Conservation (phyloP, 192 early-diverging fungal genomes). For the Linnemannia zychae region DNA sequence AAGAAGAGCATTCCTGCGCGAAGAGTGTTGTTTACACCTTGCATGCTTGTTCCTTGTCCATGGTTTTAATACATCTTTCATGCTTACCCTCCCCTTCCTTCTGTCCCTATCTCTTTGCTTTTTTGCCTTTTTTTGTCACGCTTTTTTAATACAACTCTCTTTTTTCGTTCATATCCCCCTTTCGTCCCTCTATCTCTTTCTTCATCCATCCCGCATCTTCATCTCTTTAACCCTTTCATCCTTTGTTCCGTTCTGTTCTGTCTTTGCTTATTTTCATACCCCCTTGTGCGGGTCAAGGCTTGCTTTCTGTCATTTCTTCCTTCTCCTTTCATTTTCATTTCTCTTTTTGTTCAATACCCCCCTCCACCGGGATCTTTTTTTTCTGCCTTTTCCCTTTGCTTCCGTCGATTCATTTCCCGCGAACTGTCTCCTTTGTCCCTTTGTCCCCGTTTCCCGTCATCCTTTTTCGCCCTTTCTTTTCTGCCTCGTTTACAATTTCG, state of each 20-base stretch:
- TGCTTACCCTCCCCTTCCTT: background rate
- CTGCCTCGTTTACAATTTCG: no score
- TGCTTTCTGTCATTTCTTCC: constrained; percentile 3
- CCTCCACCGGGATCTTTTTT: background rate
- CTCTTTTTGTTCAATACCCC: constrained; percentile 4
- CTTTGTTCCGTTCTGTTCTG: background rate
- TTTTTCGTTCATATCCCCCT: constrained; percentile 2
- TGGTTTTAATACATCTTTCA: background rate
- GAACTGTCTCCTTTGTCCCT: background rate
- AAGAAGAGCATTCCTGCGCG: background rate
- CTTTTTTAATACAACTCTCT: constrained; percentile 36
- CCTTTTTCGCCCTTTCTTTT: background rate
- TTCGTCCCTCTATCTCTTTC: background rate
- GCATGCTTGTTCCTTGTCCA: background rate
- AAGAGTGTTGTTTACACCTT: background rate
- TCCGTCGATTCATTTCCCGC: constrained; percentile 14
- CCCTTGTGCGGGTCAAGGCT: background rate
- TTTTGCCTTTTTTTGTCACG: constrained; percentile 19
- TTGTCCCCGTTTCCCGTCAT: background rate
- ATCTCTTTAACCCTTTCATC: no score
- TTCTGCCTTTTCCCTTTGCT: background rate
- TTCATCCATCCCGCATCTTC: background rate
- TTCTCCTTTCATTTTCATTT: background rate
- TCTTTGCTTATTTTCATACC: background rate
- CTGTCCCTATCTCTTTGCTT: background rate